A percentile compares a stretch with the other conserved stretches of the same genome.
These are phyloP conservation scores for Yarrowia yakushimensis DNA, from an alignment of 805 yeast genomes.

Conservation along the genomic window DNA sequence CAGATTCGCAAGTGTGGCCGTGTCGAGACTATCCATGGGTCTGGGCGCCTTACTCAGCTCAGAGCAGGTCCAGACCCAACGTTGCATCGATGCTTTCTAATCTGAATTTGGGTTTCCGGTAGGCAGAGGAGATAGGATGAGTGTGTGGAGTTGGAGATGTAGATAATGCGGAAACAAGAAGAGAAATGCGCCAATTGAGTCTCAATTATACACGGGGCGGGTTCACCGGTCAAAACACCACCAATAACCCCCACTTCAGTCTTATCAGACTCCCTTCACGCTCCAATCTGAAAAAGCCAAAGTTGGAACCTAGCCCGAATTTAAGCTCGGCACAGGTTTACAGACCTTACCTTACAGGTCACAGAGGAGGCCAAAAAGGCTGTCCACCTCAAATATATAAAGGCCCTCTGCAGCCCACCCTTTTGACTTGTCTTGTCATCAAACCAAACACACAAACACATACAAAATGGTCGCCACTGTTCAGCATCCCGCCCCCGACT, in stretches of 20 bases:
- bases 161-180: not conserved
- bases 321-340: slow-evolving; percentile 3
- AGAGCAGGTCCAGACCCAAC: slow-evolving; percentile 15
- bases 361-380: not conserved
- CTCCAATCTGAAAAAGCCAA: not conserved
- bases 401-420: slow-evolving; percentile 1
- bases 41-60: slow-evolving; percentile 13
- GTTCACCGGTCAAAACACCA: not conserved
- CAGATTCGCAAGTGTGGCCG: not conserved
- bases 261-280: not conserved
- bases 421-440: not conserved
- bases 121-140: not conserved
- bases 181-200: not conserved
- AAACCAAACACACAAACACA: not conserved
- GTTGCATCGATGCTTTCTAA: slow-evolving; percentile 21
- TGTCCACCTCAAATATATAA: slow-evolving; percentile 4
- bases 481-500: slow-evolving; percentile 94
- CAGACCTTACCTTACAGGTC: slow-evolving; percentile 24
- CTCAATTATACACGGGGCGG: not conserved
- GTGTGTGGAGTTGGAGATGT: not conserved
- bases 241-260: too few relatives aligned
- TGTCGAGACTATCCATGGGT: not conserved
- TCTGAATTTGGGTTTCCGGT: not conserved
- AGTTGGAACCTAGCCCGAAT: not conserved
- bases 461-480: slow-evolving; percentile 77